Base-by-base conservation (phyloP, 2,329 filamentous ascomycete species). In the Fusarium austroafricanum region DNA sequence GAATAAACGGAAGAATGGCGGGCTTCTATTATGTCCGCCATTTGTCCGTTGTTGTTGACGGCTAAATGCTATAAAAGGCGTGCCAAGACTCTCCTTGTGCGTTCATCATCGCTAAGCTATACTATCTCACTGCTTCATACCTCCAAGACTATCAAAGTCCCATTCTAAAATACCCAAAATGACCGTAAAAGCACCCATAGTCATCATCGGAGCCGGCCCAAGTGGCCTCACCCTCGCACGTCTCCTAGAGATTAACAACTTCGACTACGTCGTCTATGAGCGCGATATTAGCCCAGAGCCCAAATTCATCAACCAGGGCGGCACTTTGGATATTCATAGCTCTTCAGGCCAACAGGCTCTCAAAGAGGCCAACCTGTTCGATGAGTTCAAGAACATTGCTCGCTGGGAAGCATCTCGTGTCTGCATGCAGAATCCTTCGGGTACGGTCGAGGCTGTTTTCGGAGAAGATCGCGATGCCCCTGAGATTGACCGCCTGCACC, bases 301-400 rank as follows among this genome's bases (percentile, higher is more conserved):
- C 75, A 78, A 6, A 12, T 54, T 28, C 15, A 57, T 12, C 77
- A 79, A 70, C 83, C 84, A 62, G 23, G 59, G 59, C 17, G 85
- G 85, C 7, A 83, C 77, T 17, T 79, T 89, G 2, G 85, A 87
- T 64, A 76, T 89, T 11, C 85, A 87, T 63, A 79, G 79, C 0
- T 67, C 76, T 2, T 82, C 81, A 0, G 86, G 86, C 1, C 80
- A 86, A 39, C 74, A 77, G 1, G 85, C 84, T 0, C 71, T 88
- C 43, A 79, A 79, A 43, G 81, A 83, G 43, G 83, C 83, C 4
- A 80, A 79, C 0, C 74, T 88, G 7, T 83, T 78, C 70, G 79
- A 82, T 2, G 76, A 81, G 17, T 88, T 87, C 71, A 60, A 75
- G 8, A 76, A 79, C 57, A 58, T 82, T 40, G 59, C 55, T 7